These are phyloP conservation scores for Zygosaccharomyces sapae DNA, from an alignment of 1,139 yeast species.

Conservation along the genomic window DNA sequence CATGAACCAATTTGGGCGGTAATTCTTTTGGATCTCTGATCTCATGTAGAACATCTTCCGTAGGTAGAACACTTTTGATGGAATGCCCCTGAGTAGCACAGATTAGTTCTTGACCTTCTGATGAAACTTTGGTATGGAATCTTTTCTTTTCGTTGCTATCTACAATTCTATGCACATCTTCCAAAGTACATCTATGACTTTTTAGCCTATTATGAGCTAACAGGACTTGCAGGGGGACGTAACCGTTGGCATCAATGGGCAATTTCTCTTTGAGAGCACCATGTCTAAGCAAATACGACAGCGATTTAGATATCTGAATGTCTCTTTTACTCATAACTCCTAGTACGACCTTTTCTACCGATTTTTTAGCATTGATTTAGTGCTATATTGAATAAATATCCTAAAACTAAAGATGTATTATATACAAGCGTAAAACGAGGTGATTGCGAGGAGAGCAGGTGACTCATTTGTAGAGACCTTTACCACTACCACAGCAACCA, in stretches of 20 bases:
- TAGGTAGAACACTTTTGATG: conserved; percentile 43
- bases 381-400: neutral
- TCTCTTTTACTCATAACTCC: conserved; percentile 40
- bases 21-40: conserved; percentile 35
- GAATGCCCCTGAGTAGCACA: conserved; percentile 96
- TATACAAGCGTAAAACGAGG: conserved; percentile 3
- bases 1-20: conserved; percentile 62
- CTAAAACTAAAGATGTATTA: neutral
- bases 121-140: conserved; percentile 42
- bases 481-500: conserved; percentile 48
- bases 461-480: conserved; percentile 18
- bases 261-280: conserved; percentile 73
- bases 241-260: conserved; percentile 64
- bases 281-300: conserved; percentile 77
- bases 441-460: neutral
- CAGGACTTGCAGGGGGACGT: conserved; percentile 50
- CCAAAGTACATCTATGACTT: conserved; percentile 48
- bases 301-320: conserved; percentile 60
- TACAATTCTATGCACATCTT: conserved; percentile 62
- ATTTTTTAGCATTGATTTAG: conserved; percentile 1
- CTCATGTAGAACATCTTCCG: conserved; percentile 42
- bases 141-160: conserved; percentile 64
- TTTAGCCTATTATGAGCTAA: conserved; percentile 58
- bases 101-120: conserved; percentile 40
- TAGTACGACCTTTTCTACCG: too few species aligned